Conservation (phyloP, 208 protist genomes). For the Angomonas ambiguus region DNA sequence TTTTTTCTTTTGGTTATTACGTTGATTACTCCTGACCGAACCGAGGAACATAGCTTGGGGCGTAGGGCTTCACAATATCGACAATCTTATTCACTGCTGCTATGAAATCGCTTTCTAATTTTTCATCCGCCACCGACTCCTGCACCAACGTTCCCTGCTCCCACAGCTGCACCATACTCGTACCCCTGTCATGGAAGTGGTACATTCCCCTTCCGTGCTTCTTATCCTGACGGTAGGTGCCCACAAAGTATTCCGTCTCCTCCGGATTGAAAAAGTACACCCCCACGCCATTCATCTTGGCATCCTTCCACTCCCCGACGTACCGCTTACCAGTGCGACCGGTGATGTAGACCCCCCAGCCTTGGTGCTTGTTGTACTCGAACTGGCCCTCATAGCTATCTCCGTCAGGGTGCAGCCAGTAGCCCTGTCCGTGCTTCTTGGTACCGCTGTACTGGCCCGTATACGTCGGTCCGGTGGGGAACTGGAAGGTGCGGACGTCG, state of each 20-base stretch:
- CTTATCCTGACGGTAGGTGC: conserved; percentile 72
- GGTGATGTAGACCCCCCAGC: conserved; percentile 89
- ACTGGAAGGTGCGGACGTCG: conserved; percentile 82
- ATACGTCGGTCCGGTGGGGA: conserved; percentile 84
- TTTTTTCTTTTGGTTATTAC: neutral
- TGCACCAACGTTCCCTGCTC: conserved; percentile 65
- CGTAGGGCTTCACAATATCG: conserved; percentile 48
- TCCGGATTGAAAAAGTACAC: conserved; percentile 88
- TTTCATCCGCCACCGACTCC: conserved; percentile 49
- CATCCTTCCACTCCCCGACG: conserved; percentile 78
- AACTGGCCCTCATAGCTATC: conserved; percentile 89
- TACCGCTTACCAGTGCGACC: conserved; percentile 85
- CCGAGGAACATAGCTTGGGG: conserved; percentile 64
- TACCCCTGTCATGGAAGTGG: conserved; percentile 73
- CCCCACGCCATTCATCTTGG: conserved; percentile 86
- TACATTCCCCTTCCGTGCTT: conserved; percentile 85
- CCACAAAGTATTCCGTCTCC: conserved; percentile 88
- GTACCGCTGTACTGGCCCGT: conserved; percentile 81
- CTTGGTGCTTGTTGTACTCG: conserved; percentile 81
- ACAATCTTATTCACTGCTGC: conserved; percentile 60
- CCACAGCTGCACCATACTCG: conserved; percentile 75
- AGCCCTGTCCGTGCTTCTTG: conserved; percentile 85
- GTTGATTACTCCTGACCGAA: neutral
- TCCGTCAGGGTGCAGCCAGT: conserved; percentile 85
- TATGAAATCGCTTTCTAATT: conserved; percentile 39